A percentile compares a stretch with the other conserved stretches of the same genome.
Conservation (phyloP, 1,139 yeast species). For the Debaryomyces subglobosus region DNA sequence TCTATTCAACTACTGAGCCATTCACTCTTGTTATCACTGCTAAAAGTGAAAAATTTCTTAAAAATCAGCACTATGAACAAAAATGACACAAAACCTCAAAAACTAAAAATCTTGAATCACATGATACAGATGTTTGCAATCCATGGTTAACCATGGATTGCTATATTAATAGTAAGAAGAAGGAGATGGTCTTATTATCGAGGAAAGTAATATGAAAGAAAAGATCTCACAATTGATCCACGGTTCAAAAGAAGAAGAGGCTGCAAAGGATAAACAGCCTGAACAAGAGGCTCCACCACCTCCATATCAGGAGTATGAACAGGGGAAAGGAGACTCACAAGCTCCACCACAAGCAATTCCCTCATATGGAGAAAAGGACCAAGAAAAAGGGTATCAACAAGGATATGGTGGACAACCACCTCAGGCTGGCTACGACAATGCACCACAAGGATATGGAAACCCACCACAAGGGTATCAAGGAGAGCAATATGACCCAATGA, state of each 20-base stretch:
- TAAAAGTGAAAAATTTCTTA: conserved; percentile 5
- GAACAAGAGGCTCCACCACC: conserved; percentile 14
- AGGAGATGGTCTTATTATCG: neutral
- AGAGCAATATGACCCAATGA: conserved; percentile 24
- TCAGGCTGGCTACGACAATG: conserved; percentile 10
- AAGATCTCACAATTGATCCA: conserved; percentile 1
- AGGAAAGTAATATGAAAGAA: conserved; percentile 2
- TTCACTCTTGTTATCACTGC: neutral
- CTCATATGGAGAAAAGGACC: conserved; percentile 4
- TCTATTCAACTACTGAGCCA: neutral
- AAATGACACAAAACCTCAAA: conserved; percentile 1
- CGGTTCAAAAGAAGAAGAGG: conserved; percentile 7
- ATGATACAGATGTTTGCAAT: neutral
- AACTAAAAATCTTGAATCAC: neutral
- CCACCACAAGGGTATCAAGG: conserved; percentile 13
- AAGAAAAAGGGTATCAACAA: conserved; percentile 4
- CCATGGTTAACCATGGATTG: neutral
- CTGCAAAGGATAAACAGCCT: conserved; percentile 9
- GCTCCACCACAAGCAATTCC: conserved; percentile 1
- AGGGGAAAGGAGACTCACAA: neutral
- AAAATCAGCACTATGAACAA: conserved; percentile 1
- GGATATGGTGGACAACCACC: conserved; percentile 6
- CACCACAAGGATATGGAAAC: conserved; percentile 11
- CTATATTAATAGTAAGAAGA: neutral
- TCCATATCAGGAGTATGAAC: conserved; percentile 12